phyloP scores from a whole-genome alignment of 2,329 filamentous ascomycete species.

The Raffaelea ambrosiae region DNA sequence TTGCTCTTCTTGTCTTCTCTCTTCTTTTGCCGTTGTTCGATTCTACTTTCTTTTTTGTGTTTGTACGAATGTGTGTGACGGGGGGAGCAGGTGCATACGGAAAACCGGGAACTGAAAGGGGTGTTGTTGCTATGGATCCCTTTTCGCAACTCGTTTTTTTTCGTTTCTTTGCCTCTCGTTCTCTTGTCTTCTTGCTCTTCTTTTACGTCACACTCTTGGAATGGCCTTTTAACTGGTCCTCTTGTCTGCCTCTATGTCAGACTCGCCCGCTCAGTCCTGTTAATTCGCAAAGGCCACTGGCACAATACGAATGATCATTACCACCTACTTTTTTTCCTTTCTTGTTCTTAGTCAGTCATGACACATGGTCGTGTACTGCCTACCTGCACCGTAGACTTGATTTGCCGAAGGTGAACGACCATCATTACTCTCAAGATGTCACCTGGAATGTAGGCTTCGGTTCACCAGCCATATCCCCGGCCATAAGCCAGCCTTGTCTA shows the following conservation, averaged over 20 bases:
- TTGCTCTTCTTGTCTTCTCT: neutral
- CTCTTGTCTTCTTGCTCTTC: constrained; percentile 1
- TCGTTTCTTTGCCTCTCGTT: neutral
- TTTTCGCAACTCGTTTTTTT: neutral
- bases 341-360: neutral
- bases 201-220: constrained; percentile 1
- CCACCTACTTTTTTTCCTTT: neutral
- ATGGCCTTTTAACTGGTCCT: constrained; percentile 6
- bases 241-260: neutral
- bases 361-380: no score
- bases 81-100: constrained; percentile 1
- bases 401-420: no score
- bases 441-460: no score
- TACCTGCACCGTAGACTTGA: no score
- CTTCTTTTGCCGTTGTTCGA: neutral
- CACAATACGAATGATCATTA: constrained; percentile 7
- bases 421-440: no score
- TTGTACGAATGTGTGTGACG: constrained; percentile 3
- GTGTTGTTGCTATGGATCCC: neutral
- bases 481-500: no score
- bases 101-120: neutral
- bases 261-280: constrained; percentile 4
- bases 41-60: constrained; percentile 1
- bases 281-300: constrained; percentile 8
- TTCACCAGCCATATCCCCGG: no score